Conservation (phyloP, 2,329 filamentous ascomycete species). For the Pseudocercospora macadamiae region DNA sequence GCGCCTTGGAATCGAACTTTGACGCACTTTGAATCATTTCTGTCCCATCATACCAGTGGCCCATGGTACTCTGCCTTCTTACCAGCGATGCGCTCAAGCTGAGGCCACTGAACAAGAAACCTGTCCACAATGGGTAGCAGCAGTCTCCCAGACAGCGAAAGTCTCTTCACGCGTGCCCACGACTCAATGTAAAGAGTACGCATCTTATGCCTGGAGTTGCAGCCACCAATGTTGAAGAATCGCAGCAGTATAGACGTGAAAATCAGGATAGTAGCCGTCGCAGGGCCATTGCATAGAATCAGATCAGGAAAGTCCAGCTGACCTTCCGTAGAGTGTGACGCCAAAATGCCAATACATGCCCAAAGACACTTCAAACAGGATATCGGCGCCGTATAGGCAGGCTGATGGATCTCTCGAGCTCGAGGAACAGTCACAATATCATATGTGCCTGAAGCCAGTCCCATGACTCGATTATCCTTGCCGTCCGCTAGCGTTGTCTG, state of each 20-base stretch:
- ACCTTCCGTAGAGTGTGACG: constrained; percentile 13
- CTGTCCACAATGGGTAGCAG: constrained; percentile 72
- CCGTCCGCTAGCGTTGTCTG: constrained; percentile 18
- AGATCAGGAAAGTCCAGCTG: constrained; percentile 64
- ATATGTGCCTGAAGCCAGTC: constrained; percentile 49
- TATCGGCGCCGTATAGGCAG: constrained; percentile 71
- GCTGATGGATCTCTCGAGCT: constrained; percentile 81
- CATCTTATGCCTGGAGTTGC: constrained; percentile 56
- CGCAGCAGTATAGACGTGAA: constrained; percentile 60
- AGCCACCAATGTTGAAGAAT: constrained; percentile 50
- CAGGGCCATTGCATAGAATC: constrained; percentile 86
- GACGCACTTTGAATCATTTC: too few species aligned
- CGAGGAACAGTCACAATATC: constrained; percentile 71
- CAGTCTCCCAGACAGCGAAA: constrained; percentile 84
- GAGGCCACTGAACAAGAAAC: constrained; percentile 80
- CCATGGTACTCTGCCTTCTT: constrained; percentile 49
- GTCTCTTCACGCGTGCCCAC: constrained; percentile 79
- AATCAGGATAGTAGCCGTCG: constrained; percentile 78
- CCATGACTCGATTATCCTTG: constrained; percentile 24
- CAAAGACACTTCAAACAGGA: constrained; percentile 68
- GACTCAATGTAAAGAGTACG: constrained; percentile 86
- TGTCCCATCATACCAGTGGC: constrained; percentile 42
- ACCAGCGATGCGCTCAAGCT: constrained; percentile 53
- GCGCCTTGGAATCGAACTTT: too few species aligned
- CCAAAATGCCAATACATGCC: constrained; percentile 62